Evolutionary conservation across 2,329 filamentous ascomycete genomes (phyloP).

Genomic region (Diplodia sapinea): DNA sequence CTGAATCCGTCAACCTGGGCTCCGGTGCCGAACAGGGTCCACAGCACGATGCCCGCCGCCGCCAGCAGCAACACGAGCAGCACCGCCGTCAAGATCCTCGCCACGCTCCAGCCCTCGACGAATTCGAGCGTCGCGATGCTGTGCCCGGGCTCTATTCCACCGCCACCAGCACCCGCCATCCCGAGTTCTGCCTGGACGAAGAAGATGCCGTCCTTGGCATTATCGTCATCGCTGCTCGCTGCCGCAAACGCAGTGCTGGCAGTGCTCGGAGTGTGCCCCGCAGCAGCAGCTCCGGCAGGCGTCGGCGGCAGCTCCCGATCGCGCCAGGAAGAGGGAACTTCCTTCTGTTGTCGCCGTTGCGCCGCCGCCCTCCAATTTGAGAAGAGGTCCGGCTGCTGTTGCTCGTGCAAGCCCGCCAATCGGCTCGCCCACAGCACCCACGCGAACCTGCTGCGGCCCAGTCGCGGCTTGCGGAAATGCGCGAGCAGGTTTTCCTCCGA

Average conservation of each 20-base stretch:
- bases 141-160: neutral
- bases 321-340: neutral
- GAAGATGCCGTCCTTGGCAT: slow-evolving; percentile 3
- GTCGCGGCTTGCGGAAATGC: slow-evolving; percentile 39
- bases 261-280: slow-evolving; percentile 9
- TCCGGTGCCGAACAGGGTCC: slow-evolving; percentile 45
- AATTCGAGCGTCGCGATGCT: slow-evolving; percentile 44
- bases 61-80: slow-evolving; percentile 39
- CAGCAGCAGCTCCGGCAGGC: neutral
- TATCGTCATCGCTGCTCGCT: neutral
- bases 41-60: slow-evolving; percentile 42
- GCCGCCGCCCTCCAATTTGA: neutral
- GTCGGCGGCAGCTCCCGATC: slow-evolving; percentile 14
- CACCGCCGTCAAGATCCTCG: slow-evolving; percentile 40
- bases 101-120: slow-evolving; percentile 43
- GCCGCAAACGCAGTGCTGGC: slow-evolving; percentile 3
- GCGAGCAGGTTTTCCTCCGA: slow-evolving; percentile 45
- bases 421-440: slow-evolving; percentile 49
- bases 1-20: slow-evolving; percentile 32
- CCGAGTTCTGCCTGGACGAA: slow-evolving; percentile 6
- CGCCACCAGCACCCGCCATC: slow-evolving; percentile 10
- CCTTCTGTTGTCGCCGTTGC: neutral
- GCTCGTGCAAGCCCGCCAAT: slow-evolving; percentile 37
- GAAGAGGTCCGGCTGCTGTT: neutral
- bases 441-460: slow-evolving; percentile 41